These are phyloP conservation scores for Leccinellum rugosiceps DNA, from an alignment of 768 basidiomycete genomes.

Conservation along the genomic window DNA sequence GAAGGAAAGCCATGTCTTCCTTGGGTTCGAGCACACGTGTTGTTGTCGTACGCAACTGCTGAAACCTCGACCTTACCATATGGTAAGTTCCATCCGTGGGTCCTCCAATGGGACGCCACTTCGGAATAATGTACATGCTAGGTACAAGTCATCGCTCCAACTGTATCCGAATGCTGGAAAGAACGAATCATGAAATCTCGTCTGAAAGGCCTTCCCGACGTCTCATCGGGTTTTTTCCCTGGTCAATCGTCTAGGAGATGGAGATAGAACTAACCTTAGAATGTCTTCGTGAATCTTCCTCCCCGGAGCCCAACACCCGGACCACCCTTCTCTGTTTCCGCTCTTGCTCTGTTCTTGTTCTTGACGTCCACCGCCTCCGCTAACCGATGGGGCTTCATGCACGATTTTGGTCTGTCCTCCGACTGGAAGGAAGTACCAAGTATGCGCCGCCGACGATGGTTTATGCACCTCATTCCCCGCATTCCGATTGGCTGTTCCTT, in stretches of 20 bases:
- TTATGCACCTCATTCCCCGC: too few relatives aligned
- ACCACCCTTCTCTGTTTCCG: background rate
- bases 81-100: background rate
- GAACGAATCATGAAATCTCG: background rate
- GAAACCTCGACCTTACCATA: background rate
- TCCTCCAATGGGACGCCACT: background rate
- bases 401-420: background rate
- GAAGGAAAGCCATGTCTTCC: slow-evolving; percentile 3
- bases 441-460: background rate
- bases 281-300: background rate
- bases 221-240: background rate
- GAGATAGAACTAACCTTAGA: background rate
- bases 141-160: background rate
- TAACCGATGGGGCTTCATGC: background rate
- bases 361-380: background rate
- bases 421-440: background rate
- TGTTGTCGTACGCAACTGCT: slow-evolving; percentile 3
- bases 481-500: too few relatives aligned
- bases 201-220: background rate
- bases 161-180: background rate
- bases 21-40: slow-evolving; percentile 3
- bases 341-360: background rate
- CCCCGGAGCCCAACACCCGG: background rate
- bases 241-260: background rate
- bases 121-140: background rate